Percentiles rank a stretch among this genome's conserved stretches.
These are phyloP conservation scores for Sungouiozyma intestinalis DNA, from an alignment of 805 yeast genomes.

Conservation along the genomic window DNA sequence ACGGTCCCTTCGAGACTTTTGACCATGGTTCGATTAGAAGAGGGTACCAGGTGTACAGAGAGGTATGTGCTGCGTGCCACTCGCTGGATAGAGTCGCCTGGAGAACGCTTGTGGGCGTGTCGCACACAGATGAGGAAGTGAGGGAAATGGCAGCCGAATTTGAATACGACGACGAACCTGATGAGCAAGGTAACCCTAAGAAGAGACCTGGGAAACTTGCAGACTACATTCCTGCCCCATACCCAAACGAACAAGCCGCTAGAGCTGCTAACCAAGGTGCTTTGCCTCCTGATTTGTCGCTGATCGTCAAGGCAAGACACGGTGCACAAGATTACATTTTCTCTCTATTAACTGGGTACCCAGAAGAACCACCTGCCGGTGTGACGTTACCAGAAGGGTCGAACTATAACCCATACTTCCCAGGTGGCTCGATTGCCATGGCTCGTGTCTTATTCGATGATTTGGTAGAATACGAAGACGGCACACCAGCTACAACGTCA, in stretches of 20 bases:
- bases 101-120: conserved; percentile 96
- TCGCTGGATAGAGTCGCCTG: conserved; percentile 94
- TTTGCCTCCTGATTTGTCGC: conserved; percentile 92
- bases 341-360: conserved; percentile 93
- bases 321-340: conserved; percentile 96
- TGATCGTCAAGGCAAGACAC: conserved; percentile 97
- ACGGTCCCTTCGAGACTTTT: conserved; percentile 80
- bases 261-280: conserved; percentile 99
- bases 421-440: conserved; percentile 99
- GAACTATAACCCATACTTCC: conserved; percentile 99
- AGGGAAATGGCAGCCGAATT: conserved; percentile 90
- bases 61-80: conserved; percentile 98
- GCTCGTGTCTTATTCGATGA: conserved; percentile 97
- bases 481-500: conserved; percentile 95
- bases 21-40: conserved; percentile 96
- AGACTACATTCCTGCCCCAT: conserved; percentile 90
- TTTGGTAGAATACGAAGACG: conserved; percentile 96
- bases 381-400: conserved; percentile 85
- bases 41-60: conserved; percentile 98
- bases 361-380: conserved; percentile 98
- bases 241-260: conserved; percentile 97
- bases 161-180: conserved; percentile 98
- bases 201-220: conserved; percentile 98
- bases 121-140: conserved; percentile 84
- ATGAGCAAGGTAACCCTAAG: conserved; percentile 95